These are phyloP conservation scores for Kodamaea sp. DNA, from an alignment of 1,139 yeast genomes.

Conservation along the genomic window DNA sequence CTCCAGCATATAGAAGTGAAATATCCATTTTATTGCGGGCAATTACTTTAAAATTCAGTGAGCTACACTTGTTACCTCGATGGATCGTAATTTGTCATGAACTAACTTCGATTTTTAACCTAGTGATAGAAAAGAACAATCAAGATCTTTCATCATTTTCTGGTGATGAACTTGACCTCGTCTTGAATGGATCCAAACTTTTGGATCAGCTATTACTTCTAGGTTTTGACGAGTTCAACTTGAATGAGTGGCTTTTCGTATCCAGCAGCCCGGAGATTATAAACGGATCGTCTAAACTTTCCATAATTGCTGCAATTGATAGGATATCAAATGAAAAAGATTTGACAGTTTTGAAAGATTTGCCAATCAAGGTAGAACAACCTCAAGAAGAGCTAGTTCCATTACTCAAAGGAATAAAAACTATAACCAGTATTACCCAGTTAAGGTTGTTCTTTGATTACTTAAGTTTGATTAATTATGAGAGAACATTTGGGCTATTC, in stretches of 20 bases:
- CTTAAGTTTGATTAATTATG: constrained; percentile 71
- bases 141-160: constrained; percentile 35
- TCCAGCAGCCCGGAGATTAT: constrained; percentile 70
- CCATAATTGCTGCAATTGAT: constrained; percentile 48
- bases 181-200: constrained; percentile 69
- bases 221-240: constrained; percentile 75
- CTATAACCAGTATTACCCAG: constrained; percentile 47
- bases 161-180: constrained; percentile 41
- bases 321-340: constrained; percentile 47
- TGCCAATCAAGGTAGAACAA: constrained; percentile 31
- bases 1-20: constrained; percentile 42
- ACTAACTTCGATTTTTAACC: constrained; percentile 53
- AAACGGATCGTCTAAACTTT: constrained; percentile 34
- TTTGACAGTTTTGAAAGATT: constrained; percentile 34
- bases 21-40: constrained; percentile 63
- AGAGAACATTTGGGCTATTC: constrained; percentile 62
- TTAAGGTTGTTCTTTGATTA: constrained; percentile 71
- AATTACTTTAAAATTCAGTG: constrained; percentile 60
- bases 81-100: constrained; percentile 74
- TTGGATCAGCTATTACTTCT: constrained; percentile 71
- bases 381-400: constrained; percentile 37
- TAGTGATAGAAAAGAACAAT: constrained; percentile 27
- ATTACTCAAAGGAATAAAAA: constrained; percentile 46
- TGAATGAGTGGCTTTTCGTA: constrained; percentile 84
- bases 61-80: constrained; percentile 62